Base-by-base conservation (phyloP, 1,139 yeast genomes). In the Geotrichum citri-aurantii region DNA sequence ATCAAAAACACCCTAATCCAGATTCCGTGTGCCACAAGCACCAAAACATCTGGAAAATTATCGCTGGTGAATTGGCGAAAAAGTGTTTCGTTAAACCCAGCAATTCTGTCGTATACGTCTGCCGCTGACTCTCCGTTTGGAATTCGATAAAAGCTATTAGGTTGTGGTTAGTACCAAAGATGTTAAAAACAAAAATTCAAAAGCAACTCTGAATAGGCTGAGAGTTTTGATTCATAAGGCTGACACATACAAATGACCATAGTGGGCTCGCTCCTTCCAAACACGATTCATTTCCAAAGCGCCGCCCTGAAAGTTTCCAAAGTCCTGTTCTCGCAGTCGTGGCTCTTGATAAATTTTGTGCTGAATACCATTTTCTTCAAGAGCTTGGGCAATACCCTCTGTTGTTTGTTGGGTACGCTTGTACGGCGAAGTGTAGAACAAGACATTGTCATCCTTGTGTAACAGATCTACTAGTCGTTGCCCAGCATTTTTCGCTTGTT, bases 81-180 rank as follows among this genome's bases (percentile, higher is more conserved):
- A 51, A 91, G 73, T 0, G 95, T 83, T 71, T 90, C 97, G 69
- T 90, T 90, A 71, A 91, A 91, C 44, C 95, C 88, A 1, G 96
- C 88, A 62, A 92, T 86, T 54, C 97, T 76, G 71, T 91, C 97
- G 72, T 85, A 91, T 2, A 91, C 97, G 71, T 91, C 97, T 0
- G 97, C 97, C 0, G 97, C 97, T 67, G 93, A 86, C 71, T 91
- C 97, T 3, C 97, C 97, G 68, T 88, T 85, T 11, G 97, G 97
- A 40, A 91, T 91, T 58, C 97, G 74, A 70, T 87, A 91, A 72
- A 91, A 91, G 66, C 61, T 61, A 17, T 26, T n/a, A 6, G 17
- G 17, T n/a, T 6, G 14, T 37, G 19, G 19, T 37, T 37, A 37
- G 44, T 17, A 37, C 8, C 17, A 55, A 17, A 17, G 1, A 29